Evolutionary conservation across 176 grass and related monocot species (phyloP), one percentile per base, ranked within the genome.

Genomic region (Cenchrus americanus): DNA sequence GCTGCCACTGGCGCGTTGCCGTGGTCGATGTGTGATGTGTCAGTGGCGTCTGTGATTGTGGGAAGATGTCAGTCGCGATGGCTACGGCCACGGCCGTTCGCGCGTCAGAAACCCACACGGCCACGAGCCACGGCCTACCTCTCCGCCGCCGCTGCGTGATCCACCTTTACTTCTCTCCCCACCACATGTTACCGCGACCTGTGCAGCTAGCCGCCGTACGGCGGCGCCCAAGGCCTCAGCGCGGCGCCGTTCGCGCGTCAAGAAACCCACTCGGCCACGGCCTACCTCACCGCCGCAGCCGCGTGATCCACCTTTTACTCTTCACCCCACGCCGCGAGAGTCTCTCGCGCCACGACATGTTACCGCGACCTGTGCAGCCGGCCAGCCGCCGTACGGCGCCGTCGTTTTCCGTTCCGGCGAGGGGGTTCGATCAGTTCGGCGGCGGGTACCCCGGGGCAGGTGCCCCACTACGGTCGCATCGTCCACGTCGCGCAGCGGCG

Each of bases 401-500:
- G 47, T 79, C 77, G 44, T 51, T 79, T 79, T 79, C 60, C 24
- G 50, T 79, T 79, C 77, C 77, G 77, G 61, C 26, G 77, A 79
- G 77, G 43, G 44, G 43, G 5, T 5, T 18, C 77, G 8, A 66
- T 71, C 69, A 49, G 44, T 49, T 65, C 60, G 76, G 9, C 77
- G 24, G 17, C 77, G 76, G 54, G 54, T 19, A 37, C 34, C 34
- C 34, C 34, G 34, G 34, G 34, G 34, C 34, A 7, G 18, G 10
- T 13, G 61, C 15, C 8, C 41, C n/a, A 37, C 5, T 24, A 23
- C 14, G 51, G 19, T 76, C 30, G 73, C 73, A 3, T 59, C 55
- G 55, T 77, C 34, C 74, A 77, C 54, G 54, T 77, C 55, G 52
- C 0, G 53, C 32, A 42, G 53, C 18, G 0, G 76, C 60, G 61